A percentile compares a stretch with the other conserved stretches of the same genome.
These are phyloP conservation scores for Termitomyces sp. DNA, from an alignment of 768 basidiomycete genomes.

Conservation along the genomic window DNA sequence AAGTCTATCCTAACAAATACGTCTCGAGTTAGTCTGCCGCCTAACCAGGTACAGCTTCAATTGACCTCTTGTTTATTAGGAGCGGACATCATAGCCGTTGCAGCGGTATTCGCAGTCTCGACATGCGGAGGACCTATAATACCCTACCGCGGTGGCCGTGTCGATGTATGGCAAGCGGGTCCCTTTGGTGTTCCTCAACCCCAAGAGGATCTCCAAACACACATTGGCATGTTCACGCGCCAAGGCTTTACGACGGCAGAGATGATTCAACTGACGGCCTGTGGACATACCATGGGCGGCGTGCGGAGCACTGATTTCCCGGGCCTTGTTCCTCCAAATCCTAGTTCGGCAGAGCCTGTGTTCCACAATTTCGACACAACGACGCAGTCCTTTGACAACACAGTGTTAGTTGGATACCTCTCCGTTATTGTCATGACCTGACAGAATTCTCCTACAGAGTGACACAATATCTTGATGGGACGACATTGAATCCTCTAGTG, in stretches of 20 bases:
- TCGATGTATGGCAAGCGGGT: constrained; percentile 39
- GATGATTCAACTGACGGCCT: constrained; percentile 51
- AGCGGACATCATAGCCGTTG: constrained; percentile 44
- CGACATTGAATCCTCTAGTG: constrained; percentile 39
- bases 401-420: constrained; percentile 30
- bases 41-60: neutral
- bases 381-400: constrained; percentile 37
- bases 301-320: constrained; percentile 48
- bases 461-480: constrained; percentile 37
- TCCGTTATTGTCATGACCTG: neutral
- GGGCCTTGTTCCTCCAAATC: constrained; percentile 35
- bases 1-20: constrained; percentile 40
- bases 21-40: constrained; percentile 37
- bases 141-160: constrained; percentile 40
- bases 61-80: constrained; percentile 25
- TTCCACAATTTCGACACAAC: constrained; percentile 42
- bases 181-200: constrained; percentile 43
- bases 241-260: constrained; percentile 44
- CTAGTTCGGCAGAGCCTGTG: constrained; percentile 25
- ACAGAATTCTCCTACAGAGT: constrained; percentile 26
- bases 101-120: constrained; percentile 33
- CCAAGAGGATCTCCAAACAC: constrained; percentile 36
- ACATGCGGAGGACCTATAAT: constrained; percentile 48
- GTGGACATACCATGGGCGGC: constrained; percentile 51
- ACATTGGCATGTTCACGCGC: constrained; percentile 38